Base-by-base conservation (phyloP, 306 rosid genomes). In the Cucumis melo region DNA sequence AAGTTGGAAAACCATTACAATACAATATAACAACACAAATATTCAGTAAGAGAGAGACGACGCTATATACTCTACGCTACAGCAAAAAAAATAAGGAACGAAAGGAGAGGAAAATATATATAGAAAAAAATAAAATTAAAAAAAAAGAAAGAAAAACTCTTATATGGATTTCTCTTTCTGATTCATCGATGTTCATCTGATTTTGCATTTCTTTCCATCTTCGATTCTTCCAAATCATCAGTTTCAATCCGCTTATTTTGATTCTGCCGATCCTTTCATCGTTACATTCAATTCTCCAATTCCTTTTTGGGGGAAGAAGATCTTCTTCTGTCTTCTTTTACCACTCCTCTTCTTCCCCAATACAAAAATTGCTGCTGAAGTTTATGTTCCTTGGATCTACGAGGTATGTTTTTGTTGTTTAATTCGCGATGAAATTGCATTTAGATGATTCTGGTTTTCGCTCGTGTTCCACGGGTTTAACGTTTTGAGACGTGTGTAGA, bases 221-320 rank as follows among this genome's bases (percentile, higher is more conserved):
- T 66, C 83, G 92, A 87, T 89, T 91, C 34, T 81, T 85, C 46
- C 73, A 81, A 62, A 53, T 67, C 80, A 64, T 78, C 79, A 76
- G 60, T 77, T 78, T 64, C 63, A 68, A 85, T 85, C 90, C 46
- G n/a, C 8, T 6, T 20, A 11, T 7, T 90, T 90, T 88, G 79
- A 55, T 86, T 86, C 54, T 85, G 24, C 60, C 82, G 81, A 86
- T 88, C 81, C 39, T 86, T 54, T 66, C 7, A 0, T n/a, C 51
- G 23, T 68, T 72, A 81, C 79, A 73, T 34, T 23, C 5, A 70
- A 80, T 80, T 86, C 65, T 68, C 67, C 41, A 77, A 75, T 80
- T 19, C 74, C 63, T 84, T 29, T 87, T 78, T 9, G 70, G 29
- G 1, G 51, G 48, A 34, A 10, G 74, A 77, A 83, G 85, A 89